Conservation (phyloP, 2,329 filamentous ascomycete species). For the Stagonosporopsis chrysanthemi region DNA sequence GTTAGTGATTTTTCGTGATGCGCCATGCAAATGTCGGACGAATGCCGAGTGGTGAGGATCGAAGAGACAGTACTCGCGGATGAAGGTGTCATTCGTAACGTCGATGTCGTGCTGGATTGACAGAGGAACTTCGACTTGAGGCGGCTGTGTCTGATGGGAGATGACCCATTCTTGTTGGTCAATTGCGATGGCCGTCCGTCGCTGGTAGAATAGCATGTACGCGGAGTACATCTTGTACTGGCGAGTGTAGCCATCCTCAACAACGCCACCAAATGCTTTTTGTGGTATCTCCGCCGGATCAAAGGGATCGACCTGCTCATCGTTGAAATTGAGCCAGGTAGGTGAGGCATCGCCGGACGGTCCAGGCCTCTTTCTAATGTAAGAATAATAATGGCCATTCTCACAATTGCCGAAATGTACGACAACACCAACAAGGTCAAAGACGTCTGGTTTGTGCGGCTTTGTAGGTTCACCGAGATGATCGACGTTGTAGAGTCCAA, state of each 20-base stretch:
- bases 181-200: conserved; percentile 68
- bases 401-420: conserved; percentile 93
- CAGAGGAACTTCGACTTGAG: conserved; percentile 56
- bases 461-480: conserved; percentile 71
- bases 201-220: conserved; percentile 98
- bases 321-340: conserved; percentile 92
- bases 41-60: conserved; percentile 76
- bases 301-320: conserved; percentile 80
- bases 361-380: conserved; percentile 79
- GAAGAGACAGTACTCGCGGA: conserved; percentile 80
- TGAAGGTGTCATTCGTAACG: conserved; percentile 73
- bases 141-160: conserved; percentile 53
- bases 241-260: conserved; percentile 40
- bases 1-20: conserved; percentile 60
- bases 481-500: conserved; percentile 89
- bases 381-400: conserved; percentile 97
- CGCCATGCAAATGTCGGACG: conserved; percentile 67
- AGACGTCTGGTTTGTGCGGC: conserved; percentile 72
- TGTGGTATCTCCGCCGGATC: conserved; percentile 75
- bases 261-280: conserved; percentile 70
- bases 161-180: conserved; percentile 47
- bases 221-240: conserved; percentile 66
- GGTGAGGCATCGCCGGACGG: conserved; percentile 53
- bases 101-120: conserved; percentile 65
- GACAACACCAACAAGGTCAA: conserved; percentile 93